These are phyloP conservation scores for Pichia sp. DNA, from an alignment of 1,139 yeast species.

Conservation along the genomic window DNA sequence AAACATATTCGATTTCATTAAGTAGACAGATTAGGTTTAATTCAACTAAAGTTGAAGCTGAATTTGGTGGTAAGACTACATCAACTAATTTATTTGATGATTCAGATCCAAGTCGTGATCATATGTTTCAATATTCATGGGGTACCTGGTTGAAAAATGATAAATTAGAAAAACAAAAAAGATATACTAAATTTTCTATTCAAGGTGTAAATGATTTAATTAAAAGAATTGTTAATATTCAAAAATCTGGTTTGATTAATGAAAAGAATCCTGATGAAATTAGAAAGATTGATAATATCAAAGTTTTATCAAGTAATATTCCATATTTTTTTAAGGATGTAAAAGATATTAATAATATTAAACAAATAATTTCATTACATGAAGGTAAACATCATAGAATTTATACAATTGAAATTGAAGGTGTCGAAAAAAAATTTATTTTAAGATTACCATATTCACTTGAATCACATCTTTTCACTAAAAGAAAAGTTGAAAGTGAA, in stretches of 20 bases:
- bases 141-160: constrained; percentile 91
- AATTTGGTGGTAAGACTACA: constrained; percentile 5
- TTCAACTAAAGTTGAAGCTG: constrained; percentile 1
- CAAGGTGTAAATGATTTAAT: constrained; percentile 53
- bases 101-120: constrained; percentile 59
- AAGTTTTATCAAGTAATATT: constrained; percentile 19
- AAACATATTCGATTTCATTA: background rate
- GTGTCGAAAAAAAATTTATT: constrained; percentile 46
- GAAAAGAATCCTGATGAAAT: constrained; percentile 24
- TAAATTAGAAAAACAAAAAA: constrained; percentile 58
- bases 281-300: constrained; percentile 12
- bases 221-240: constrained; percentile 8
- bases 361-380: constrained; percentile 75
- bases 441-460: constrained; percentile 82
- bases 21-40: constrained; percentile 8
- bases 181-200: constrained; percentile 79
- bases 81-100: constrained; percentile 15
- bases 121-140: constrained; percentile 86
- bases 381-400: constrained; percentile 93
- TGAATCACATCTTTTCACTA: constrained; percentile 56
- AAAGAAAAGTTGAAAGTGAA: constrained; percentile 73
- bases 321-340: constrained; percentile 15
- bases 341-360: constrained; percentile 34
- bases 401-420: constrained; percentile 49
- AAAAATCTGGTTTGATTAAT: background rate